These are phyloP conservation scores for Leccinum truebloodii DNA, from an alignment of 768 basidiomycete genomes.

Conservation along the genomic window DNA sequence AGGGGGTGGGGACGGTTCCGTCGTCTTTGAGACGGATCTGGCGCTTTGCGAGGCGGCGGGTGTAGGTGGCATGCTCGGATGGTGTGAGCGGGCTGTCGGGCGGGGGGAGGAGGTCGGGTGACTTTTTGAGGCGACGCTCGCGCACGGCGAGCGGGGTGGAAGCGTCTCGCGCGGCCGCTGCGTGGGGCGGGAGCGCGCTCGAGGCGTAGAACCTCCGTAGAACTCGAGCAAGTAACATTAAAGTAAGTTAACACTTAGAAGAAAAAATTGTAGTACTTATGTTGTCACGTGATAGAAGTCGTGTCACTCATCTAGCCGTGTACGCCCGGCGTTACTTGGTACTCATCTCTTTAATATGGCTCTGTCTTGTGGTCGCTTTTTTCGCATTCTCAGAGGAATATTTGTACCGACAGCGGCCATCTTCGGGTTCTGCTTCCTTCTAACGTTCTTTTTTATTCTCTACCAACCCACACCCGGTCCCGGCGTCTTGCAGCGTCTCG, in stretches of 20 bases:
- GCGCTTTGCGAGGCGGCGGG: conserved; percentile 56
- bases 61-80: conserved; percentile 61
- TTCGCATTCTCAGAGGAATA: conserved; percentile 54
- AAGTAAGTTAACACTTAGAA: conserved; percentile 10
- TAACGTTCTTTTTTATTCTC: conserved; percentile 77
- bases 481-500: conserved; percentile 67
- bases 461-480: conserved; percentile 79
- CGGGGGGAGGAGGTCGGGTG: conserved; percentile 37
- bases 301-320: background rate
- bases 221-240: conserved; percentile 22
- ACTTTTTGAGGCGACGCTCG: conserved; percentile 58
- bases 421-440: conserved; percentile 67
- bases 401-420: conserved; percentile 61
- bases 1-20: too few relatives aligned
- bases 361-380: conserved; percentile 40
- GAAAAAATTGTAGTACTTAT: background rate
- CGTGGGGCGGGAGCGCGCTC: conserved; percentile 51
- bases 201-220: conserved; percentile 43
- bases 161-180: conserved; percentile 55
- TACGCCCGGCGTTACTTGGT: too few relatives aligned
- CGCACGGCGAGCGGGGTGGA: conserved; percentile 77
- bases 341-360: conserved; percentile 21
- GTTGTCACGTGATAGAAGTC: too few relatives aligned
- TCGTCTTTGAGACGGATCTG: conserved; percentile 39
- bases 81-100: conserved; percentile 61